These are phyloP conservation scores for Dothistroma septosporum DNA, from an alignment of 2,329 filamentous ascomycete species.

Conservation along the genomic window DNA sequence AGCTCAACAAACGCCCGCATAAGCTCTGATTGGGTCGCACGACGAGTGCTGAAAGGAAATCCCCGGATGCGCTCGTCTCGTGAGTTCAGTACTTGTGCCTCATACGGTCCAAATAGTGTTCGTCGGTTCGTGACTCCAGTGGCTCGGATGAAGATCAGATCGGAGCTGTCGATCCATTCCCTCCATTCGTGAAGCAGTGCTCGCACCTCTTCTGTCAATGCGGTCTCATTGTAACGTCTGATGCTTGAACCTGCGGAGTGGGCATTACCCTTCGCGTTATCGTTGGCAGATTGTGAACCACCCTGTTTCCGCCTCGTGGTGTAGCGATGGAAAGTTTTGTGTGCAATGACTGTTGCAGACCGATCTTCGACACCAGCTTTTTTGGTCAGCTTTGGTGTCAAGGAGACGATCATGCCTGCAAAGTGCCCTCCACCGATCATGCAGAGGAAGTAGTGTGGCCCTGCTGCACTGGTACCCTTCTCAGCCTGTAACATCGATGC, in stretches of 20 bases:
- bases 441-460: constrained; percentile 88
- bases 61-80: constrained; percentile 78
- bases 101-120: constrained; percentile 86
- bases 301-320: constrained; percentile 95
- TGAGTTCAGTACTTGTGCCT: constrained; percentile 73
- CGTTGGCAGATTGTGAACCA: constrained; percentile 89
- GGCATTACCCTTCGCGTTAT: constrained; percentile 87
- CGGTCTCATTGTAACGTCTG: constrained; percentile 89
- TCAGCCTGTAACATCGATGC: constrained; percentile 26
- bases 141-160: constrained; percentile 83
- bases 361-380: constrained; percentile 70
- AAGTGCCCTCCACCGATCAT: constrained; percentile 99
- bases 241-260: constrained; percentile 89
- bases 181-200: constrained; percentile 81
- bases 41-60: constrained; percentile 88
- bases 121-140: constrained; percentile 81
- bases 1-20: constrained; percentile 94
- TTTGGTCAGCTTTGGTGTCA: constrained; percentile 74
- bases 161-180: constrained; percentile 73
- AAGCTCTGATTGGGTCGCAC: constrained; percentile 89
- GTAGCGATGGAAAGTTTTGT: constrained; percentile 97
- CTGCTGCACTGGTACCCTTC: constrained; percentile 54
- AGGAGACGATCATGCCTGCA: constrained; percentile 88
- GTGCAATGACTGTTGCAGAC: constrained; percentile 81
- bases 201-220: constrained; percentile 82